phyloP scores from a whole-genome alignment of 192 early-diverging fungal genomes.

The Obelidium mucronatum region DNA sequence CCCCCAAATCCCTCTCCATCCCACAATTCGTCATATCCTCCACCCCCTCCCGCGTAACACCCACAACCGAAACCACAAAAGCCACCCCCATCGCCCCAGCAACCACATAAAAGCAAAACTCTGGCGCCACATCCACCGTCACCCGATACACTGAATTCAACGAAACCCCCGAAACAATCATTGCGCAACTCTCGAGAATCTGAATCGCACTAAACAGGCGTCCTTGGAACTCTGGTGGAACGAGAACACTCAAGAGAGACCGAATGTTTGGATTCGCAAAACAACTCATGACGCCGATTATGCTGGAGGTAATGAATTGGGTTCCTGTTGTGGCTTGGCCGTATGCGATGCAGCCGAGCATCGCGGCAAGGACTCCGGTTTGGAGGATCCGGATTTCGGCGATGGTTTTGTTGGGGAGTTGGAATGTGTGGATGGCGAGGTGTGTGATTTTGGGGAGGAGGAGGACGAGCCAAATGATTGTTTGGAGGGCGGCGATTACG shows the following conservation, averaged over 20 bases:
- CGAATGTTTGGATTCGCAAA: slow-evolving; percentile 21
- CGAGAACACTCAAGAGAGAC: background rate
- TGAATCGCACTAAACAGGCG: slow-evolving; percentile 23
- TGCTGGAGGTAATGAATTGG: background rate
- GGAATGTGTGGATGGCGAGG: background rate
- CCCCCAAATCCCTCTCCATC: no score
- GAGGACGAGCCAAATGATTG: slow-evolving; percentile 13
- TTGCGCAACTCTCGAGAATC: slow-evolving; percentile 6
- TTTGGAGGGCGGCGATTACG: background rate
- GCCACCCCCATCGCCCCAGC: background rate
- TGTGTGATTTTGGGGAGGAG: background rate
- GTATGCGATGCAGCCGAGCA: background rate
- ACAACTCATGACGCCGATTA: background rate
- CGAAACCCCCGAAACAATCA: background rate
- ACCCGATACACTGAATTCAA: slow-evolving; percentile 16
- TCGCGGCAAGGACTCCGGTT: background rate
- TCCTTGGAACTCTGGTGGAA: slow-evolving; percentile 10
- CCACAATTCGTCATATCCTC: slow-evolving; percentile 9
- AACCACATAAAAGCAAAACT: slow-evolving; percentile 9
- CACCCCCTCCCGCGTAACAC: slow-evolving; percentile 1
- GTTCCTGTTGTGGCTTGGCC: background rate
- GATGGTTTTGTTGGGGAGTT: background rate
- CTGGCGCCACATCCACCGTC: background rate
- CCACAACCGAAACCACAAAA: background rate
- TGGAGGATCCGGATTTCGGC: slow-evolving; percentile 10